Percentiles rank a stretch among this genome's conserved stretches.
phyloP scores from a whole-genome alignment of 2,329 filamentous ascomycete genomes.

The Emergomyces pasteurianus region DNA sequence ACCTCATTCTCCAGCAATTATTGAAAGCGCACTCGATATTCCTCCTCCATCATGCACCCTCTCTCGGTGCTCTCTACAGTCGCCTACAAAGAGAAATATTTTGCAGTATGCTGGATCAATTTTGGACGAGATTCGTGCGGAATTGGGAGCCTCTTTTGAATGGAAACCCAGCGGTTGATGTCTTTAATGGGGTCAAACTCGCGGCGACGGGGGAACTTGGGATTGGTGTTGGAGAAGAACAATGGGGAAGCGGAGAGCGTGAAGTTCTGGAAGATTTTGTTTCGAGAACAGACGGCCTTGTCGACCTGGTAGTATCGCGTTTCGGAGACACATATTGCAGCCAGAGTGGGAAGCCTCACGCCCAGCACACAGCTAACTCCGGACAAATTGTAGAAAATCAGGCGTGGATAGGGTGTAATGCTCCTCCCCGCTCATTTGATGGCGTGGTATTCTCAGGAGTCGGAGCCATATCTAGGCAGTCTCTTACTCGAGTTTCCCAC shows the following conservation, averaged over 20 bases:
- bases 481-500: slow-evolving; percentile 59
- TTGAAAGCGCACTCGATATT: slow-evolving; percentile 73
- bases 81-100: slow-evolving; percentile 57
- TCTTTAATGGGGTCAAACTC: slow-evolving; percentile 76
- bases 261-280: slow-evolving; percentile 88
- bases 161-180: slow-evolving; percentile 69
- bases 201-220: slow-evolving; percentile 85
- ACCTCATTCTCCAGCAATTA: slow-evolving; percentile 67
- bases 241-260: slow-evolving; percentile 83
- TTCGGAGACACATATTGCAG: slow-evolving; percentile 52
- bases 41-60: slow-evolving; percentile 72
- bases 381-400: slow-evolving; percentile 11
- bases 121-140: slow-evolving; percentile 60
- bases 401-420: slow-evolving; percentile 63
- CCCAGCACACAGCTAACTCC: slow-evolving; percentile 16
- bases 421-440: slow-evolving; percentile 57
- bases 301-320: slow-evolving; percentile 77
- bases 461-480: slow-evolving; percentile 58
- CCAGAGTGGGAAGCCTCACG: slow-evolving; percentile 9
- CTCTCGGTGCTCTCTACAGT: slow-evolving; percentile 57
- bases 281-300: slow-evolving; percentile 64
- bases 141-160: slow-evolving; percentile 82
- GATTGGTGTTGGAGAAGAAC: slow-evolving; percentile 88
- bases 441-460: slow-evolving; percentile 78
- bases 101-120: slow-evolving; percentile 58